Evolutionary conservation across 2,329 filamentous ascomycete genomes (phyloP), one percentile per base, ranked within the genome.

Genomic region (Alternaria hordeiaustralica): DNA sequence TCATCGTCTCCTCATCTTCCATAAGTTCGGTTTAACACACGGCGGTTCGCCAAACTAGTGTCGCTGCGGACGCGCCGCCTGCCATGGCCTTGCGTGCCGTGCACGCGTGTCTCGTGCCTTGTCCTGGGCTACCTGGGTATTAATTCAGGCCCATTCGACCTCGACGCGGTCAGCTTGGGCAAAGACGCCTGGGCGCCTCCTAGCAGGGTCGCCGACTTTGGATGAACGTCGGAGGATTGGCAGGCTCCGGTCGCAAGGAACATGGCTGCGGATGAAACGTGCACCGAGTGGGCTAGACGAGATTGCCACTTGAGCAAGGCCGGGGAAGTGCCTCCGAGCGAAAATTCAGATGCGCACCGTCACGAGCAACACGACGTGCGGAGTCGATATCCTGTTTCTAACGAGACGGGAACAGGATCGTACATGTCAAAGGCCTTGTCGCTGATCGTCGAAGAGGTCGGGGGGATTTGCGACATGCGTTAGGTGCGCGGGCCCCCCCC

Each of bases 241-340:
- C 15, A 20, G 23, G 49, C 18, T 47, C 30, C 33, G 30, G 18
- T 26, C 23, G 18, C 60, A 54, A 20, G 60, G 60, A 62, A 62
- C 28, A 62, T 51, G 55, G 60, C 28, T 54, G 23, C 20, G 23
- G 13, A 18, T 62, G 55, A 62, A 62, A 62, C 60, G 51, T 26
- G 26, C 28, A 30, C 49, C 36, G 28, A 43, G 20, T 53, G 28
- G 28, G 15, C 49, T 41, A 53, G 49, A 53, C 30, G 36, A 53
- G 28, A 53, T 36, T 41, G 36, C 30, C 28, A 41, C 36, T 41
- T 18, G 36, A 41, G 36, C 36, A 41, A 36, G 49, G 20, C 21
- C 49, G 49, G 30, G 20, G 28, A 30, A 36, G 28, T 36, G 13
- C 36, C 30, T 41, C 49, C 49, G 30, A 53, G 49, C 28, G 49